A percentile compares a stretch with the other conserved stretches of the same genome.
These are phyloP conservation scores for Anaeromyces robustus DNA, from an alignment of 192 early-diverging fungal genomes.

Conservation along the genomic window DNA sequence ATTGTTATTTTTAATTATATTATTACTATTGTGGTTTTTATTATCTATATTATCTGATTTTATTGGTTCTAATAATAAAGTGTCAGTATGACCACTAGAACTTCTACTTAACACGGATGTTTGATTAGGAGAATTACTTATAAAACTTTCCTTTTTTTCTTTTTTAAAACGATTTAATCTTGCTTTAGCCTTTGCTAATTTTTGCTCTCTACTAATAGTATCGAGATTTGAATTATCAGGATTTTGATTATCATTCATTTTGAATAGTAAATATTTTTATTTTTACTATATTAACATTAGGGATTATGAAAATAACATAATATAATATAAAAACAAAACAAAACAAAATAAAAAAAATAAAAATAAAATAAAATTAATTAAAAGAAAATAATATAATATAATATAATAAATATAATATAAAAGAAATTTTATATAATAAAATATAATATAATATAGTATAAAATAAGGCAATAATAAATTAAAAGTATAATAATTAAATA, in stretches of 20 bases:
- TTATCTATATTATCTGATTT: neutral
- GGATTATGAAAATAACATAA: no score
- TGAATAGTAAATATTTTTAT: no score
- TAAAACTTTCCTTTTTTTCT: neutral
- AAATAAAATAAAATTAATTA: no score
- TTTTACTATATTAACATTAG: no score
- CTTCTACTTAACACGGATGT: neutral
- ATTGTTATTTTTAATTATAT: neutral
- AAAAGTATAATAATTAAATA: no score
- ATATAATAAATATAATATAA: no score
- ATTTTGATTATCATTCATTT: neutral
- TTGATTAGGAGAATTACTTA: neutral
- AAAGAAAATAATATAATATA: no score
- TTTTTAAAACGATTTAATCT: neutral
- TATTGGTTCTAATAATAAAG: neutral
- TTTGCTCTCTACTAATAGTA: neutral
- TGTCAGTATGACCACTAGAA: neutral
- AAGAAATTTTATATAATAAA: no score
- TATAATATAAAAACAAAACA: no score
- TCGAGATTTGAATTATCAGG: neutral
- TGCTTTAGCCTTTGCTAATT: neutral
- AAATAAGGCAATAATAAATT: no score
- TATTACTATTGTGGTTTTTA: neutral
- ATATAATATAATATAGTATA: no score
- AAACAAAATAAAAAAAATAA: no score